Conservation (phyloP, 2,329 filamentous ascomycete species). For the Aureobasidium namibiae region DNA sequence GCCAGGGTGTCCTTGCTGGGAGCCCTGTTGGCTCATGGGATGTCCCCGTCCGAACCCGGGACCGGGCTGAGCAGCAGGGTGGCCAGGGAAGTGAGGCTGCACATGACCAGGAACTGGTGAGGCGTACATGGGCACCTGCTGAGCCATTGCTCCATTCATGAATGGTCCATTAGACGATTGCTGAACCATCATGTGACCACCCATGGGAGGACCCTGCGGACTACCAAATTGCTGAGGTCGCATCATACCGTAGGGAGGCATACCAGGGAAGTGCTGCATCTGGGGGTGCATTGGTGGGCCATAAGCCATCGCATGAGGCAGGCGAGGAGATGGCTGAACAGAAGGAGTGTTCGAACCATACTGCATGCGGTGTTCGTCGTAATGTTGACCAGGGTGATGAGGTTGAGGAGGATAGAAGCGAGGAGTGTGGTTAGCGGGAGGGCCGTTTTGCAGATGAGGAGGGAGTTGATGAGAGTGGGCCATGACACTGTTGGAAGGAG, state of each 20-base stretch:
- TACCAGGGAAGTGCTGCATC: conserved; percentile 55
- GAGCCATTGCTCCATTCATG: conserved; percentile 58
- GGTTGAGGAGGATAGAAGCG: conserved; percentile 70
- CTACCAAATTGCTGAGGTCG: conserved; percentile 68
- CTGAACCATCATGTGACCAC: conserved; percentile 70
- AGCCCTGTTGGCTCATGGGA: conserved; percentile 92
- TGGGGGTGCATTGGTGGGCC: conserved; percentile 46
- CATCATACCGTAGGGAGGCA: conserved; percentile 60
- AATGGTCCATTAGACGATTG: conserved; percentile 59
- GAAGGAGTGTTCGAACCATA: conserved; percentile 71
- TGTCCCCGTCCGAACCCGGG: conserved; percentile 72
- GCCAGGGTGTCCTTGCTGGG: conserved; percentile 71
- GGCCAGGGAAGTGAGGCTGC: conserved; percentile 52
- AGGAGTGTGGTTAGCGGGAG: conserved; percentile 60
- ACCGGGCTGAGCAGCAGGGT: conserved; percentile 29
- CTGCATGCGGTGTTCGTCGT: conserved; percentile 79
- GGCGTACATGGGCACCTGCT: conserved; percentile 71
- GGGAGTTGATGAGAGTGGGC: conserved; percentile 79
- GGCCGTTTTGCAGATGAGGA: conserved; percentile 69
- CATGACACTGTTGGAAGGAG: conserved; percentile 52
- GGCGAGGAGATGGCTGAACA: conserved; percentile 71
- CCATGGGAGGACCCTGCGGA: conserved; percentile 63
- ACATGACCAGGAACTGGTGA: conserved; percentile 57
- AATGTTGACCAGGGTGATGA: conserved; percentile 63
- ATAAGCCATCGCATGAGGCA: conserved; percentile 44